Base-by-base conservation (phyloP, 768 basidiomycete species). In the Floccularia luteovirens region DNA sequence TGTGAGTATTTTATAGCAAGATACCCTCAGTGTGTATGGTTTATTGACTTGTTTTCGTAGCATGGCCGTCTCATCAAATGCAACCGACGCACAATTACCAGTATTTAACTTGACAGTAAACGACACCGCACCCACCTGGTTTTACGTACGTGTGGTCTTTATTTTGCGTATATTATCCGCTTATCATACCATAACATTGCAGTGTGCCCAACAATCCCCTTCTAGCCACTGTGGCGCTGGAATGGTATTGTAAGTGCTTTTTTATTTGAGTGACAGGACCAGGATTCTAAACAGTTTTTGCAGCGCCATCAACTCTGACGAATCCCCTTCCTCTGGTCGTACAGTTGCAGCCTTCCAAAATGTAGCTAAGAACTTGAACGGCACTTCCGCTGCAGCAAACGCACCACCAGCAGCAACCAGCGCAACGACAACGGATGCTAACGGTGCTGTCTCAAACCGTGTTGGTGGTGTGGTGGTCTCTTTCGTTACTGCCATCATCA, bases 91-190 rank as follows among this genome's bases (percentile, higher is more conserved):
- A n/a, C n/a, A 55, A 11, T 74, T 74, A 69, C 76, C 75, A 7
- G 72, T 70, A 14, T 79, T 63, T 62, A 76, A 63, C 51, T 58
- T 72, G 50, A 76, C 70, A 27, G 71, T 83, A 45, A 74, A 69
- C 44, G 72, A 74, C 55, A 79, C 77, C 22, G 50, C 62, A 17
- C 77, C 77, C 31, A 57, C 76, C 45, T 79, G 77, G 76, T 71
- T 70, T 31, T 77, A 70, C 62, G 67, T 70, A 49, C 24, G 67
- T 61, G 37, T 8, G 33, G 24, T 27, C 14, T 22, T 28, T 2
- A 27, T 23, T 35, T 10, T n/a, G 4, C 5, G 31, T 31, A 13
- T 19, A 13, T 38, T 37, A 38, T 44, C 36, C 28, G 31, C 39
- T 7, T 30, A 39, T 41, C 28, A 25, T 35, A 17, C 47, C 30